These are phyloP conservation scores for Ustilago nuda DNA, from an alignment of 1,284 basidiomycete species.

Conservation along the genomic window DNA sequence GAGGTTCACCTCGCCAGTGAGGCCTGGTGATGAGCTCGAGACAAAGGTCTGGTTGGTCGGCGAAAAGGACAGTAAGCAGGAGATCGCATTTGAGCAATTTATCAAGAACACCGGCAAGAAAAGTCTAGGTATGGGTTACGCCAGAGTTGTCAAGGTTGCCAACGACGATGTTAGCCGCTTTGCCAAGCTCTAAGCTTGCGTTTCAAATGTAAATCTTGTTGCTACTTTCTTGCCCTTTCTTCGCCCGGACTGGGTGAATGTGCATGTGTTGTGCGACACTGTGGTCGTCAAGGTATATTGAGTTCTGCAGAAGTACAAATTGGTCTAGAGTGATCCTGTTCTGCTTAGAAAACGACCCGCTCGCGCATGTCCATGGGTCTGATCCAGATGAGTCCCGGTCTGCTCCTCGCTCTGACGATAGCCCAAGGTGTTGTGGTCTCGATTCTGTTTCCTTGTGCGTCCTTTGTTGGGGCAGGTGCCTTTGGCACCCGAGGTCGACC, in stretches of 20 bases:
- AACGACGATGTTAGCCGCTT: slow-evolving; percentile 30
- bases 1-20: slow-evolving; percentile 63
- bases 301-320: neutral
- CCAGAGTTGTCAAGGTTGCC: slow-evolving; percentile 37
- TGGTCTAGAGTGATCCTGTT: neutral
- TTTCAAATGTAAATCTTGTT: neutral
- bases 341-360: slow-evolving; percentile 36
- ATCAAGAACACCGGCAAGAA: slow-evolving; percentile 56
- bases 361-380: slow-evolving; percentile 52
- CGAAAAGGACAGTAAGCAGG: slow-evolving; percentile 40
- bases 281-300: neutral
- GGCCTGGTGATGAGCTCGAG: slow-evolving; percentile 56
- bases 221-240: neutral
- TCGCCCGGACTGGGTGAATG: neutral
- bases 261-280: neutral
- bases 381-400: slow-evolving; percentile 64
- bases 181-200: slow-evolving; percentile 28
- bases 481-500: slow-evolving; percentile 20
- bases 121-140: slow-evolving; percentile 58
- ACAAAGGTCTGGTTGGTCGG: slow-evolving; percentile 61
- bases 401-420: slow-evolving; percentile 56
- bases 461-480: slow-evolving; percentile 28
- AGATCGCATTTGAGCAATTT: slow-evolving; percentile 60
- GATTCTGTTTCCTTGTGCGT: slow-evolving; percentile 32
- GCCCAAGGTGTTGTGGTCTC: slow-evolving; percentile 56